Base-by-base conservation (phyloP, 805 yeast species). In the Sugiyamaella lignohabitans region DNA sequence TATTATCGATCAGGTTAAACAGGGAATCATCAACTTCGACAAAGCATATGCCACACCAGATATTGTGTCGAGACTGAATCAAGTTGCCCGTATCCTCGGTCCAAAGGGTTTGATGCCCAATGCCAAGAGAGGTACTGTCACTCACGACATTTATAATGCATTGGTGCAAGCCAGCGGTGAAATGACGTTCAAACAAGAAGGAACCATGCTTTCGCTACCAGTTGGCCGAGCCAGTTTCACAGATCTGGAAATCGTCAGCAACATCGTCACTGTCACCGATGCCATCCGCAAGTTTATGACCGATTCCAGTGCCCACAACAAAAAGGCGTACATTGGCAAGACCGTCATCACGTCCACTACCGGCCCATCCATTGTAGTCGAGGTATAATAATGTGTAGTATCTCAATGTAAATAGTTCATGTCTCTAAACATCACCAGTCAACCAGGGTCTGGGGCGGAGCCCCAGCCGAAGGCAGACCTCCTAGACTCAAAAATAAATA, bases 101-200 rank as follows among this genome's bases (percentile, higher is more conserved):
- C 95, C 95, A 27, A 79, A 74, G 59, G 95, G 95, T 20, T 73
- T 93, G 56, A 82, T 89, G 85, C 98, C 98, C 40, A 75, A 76
- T 38, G 80, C 76, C 11, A 88, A 87, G 68, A 84, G 80, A 60
- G 95, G 95, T 16, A 88, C 96, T 1, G 93, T 91, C 5, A 69
- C 83, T 1, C 75, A 77, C n/a, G 79, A 87, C 57, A 67, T 87
- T 24, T 69, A 68, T 18, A 63, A 64, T 5, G 66, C 82, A 48
- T 72, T 89, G 49, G 59, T 64, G 32, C 67, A 71, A 5, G 78
- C 80, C 42, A 66, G 79, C 38, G 93, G 93, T 24, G 76, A 85
- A 36, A 72, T 79, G 57, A 82, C 87, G 16, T 87, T 85, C 73
- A 85, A 85, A 71, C 95, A 88, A 67, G 76, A 74, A 56, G 45